These are phyloP conservation scores for Oxytropis ochrocephala DNA, from an alignment of 306 rosid species.

Conservation along the genomic window DNA sequence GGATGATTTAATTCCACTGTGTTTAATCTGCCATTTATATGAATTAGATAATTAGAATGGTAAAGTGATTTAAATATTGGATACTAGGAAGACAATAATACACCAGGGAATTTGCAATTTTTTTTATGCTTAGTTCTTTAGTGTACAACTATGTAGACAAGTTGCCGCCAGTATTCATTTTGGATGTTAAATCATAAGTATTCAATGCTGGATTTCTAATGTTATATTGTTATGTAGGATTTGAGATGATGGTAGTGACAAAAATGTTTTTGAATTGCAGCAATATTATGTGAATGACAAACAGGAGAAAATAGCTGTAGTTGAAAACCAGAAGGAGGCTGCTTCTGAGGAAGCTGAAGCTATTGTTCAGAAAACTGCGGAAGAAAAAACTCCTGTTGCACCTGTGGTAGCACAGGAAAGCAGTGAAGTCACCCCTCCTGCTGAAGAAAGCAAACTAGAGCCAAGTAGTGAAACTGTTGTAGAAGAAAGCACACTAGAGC, in stretches of 20 bases:
- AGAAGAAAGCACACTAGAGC: conserved; percentile 37
- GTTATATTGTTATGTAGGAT: not conserved
- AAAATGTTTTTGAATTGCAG: conserved; percentile 37
- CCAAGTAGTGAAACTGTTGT: conserved; percentile 42
- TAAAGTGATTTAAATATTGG: not conserved
- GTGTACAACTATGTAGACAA: not conserved
- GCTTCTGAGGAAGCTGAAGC: conserved; percentile 40
- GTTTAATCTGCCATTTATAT: not conserved
- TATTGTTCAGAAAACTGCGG: conserved; percentile 36
- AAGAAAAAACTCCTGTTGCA: conserved; percentile 31
- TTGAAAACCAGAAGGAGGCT: conserved; percentile 28
- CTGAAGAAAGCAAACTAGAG: conserved; percentile 36
- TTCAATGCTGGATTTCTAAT: not conserved
- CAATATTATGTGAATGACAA: conserved; percentile 56
- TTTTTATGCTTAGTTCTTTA: not conserved
- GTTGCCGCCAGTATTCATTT: not conserved
- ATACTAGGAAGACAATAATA: not conserved
- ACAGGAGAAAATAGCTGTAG: conserved; percentile 39
- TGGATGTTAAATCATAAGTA: not conserved
- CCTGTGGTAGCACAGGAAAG: conserved; percentile 31
- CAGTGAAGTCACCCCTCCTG: conserved; percentile 42
- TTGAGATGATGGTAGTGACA: not conserved
- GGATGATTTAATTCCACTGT: not conserved
- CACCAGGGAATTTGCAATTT: not conserved
- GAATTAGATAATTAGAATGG: not conserved